Conservation (phyloP, 2,329 filamentous ascomycete genomes). For the Cytospora paraplurivora region DNA sequence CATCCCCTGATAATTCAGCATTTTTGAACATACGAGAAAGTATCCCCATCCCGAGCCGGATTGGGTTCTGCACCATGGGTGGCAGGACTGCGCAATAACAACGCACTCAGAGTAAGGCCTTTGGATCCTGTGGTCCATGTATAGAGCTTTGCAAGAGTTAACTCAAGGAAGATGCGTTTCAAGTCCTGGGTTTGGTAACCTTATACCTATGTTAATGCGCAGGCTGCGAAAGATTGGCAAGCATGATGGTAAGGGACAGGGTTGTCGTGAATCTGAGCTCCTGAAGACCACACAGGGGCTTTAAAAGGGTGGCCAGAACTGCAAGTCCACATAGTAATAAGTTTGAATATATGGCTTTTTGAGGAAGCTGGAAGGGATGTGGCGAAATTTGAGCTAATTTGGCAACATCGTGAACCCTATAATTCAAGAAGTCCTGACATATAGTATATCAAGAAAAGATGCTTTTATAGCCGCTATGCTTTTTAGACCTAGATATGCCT, state of each 20-base stretch:
- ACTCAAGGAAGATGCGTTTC: conserved; percentile 24
- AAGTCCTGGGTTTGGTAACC: conserved; percentile 24
- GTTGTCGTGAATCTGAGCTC: neutral
- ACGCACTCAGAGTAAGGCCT: conserved; percentile 41
- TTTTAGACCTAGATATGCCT: too few species aligned
- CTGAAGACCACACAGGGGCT: neutral
- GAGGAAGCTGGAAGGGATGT: too few species aligned
- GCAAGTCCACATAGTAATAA: too few species aligned
- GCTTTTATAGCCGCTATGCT: too few species aligned
- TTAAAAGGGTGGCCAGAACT: neutral
- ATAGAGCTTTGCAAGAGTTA: conserved; percentile 6
- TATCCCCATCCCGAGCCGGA: conserved; percentile 9
- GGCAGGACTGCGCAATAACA: conserved; percentile 43
- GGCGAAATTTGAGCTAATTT: too few species aligned
- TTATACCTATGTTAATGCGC: neutral
- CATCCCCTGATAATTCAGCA: too few species aligned
- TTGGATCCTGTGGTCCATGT: conserved; percentile 38
- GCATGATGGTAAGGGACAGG: neutral
- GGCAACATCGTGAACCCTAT: too few species aligned
- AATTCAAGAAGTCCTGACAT: too few species aligned
- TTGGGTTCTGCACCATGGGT: conserved; percentile 41
- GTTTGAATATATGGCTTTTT: too few species aligned
- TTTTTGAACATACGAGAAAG: too few species aligned
- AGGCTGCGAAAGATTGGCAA: neutral
- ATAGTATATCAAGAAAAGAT: too few species aligned